These are phyloP conservation scores for Penicillium sp. DNA, from an alignment of 2,329 filamentous ascomycete species.

Conservation along the genomic window DNA sequence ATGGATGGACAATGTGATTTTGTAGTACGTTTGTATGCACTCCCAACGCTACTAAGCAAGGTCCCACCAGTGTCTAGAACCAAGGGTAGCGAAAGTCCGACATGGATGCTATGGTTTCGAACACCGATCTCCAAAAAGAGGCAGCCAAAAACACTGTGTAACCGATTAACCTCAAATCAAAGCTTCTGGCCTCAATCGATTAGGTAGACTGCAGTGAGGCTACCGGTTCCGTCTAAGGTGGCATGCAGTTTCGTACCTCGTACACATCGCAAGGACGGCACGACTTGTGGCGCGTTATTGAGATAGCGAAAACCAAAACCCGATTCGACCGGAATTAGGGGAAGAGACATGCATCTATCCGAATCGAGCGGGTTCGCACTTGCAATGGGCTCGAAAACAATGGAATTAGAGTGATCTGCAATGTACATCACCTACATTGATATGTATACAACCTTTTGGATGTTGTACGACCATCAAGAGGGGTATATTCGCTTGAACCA, in stretches of 20 bases:
- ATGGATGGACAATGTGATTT: not conserved
- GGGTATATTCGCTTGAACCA: not conserved
- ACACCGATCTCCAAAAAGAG: not conserved
- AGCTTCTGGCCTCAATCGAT: slow-evolving; percentile 21
- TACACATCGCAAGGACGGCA: slow-evolving; percentile 13
- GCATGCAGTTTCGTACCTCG: not conserved
- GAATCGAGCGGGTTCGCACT: slow-evolving; percentile 3
- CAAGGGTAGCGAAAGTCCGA: not conserved
- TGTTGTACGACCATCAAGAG: not conserved
- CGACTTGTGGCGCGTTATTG: not conserved
- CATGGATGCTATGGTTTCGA: not conserved
- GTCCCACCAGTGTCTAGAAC: not conserved
- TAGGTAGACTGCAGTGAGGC: slow-evolving; percentile 15
- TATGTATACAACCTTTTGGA: not conserved
- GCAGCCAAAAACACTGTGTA: not conserved
- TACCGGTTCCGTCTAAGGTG: slow-evolving; percentile 2
- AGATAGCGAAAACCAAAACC: not conserved
- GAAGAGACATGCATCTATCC: not conserved
- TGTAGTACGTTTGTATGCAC: not conserved
- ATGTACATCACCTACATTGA: slow-evolving; percentile 4
- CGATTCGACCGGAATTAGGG: not conserved
- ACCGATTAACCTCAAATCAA: slow-evolving; percentile 14
- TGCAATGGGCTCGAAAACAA: slow-evolving; percentile 5
- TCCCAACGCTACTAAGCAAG: not conserved
- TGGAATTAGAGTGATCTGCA: slow-evolving; percentile 14